Evolutionary conservation across 2,329 filamentous ascomycete genomes (phyloP), one percentile per base, ranked within the genome.

Genomic region (Colletotrichum orbiculare): DNA sequence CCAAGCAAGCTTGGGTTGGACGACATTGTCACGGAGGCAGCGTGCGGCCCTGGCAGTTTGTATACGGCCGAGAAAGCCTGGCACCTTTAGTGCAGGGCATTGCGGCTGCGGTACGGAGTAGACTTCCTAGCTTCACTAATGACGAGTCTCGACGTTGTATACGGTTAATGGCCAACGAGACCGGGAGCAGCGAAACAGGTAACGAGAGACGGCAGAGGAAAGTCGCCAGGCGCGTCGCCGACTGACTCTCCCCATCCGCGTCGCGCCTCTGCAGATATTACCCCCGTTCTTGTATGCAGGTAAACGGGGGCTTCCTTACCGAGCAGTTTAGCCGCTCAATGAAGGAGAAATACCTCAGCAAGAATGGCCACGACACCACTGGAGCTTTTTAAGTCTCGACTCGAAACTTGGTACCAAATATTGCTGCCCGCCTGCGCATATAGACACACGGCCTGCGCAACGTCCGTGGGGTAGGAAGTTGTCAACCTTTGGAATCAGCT

Each of bases 211-310:
- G 38, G 52, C 43, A 45, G 45, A 15, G 41, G 35, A 13, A 41
- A 25, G 50, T 37, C 42, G 48, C 48, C 13, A 33, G 15, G 43
- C 38, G 59, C 45, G 45, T 54, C 38, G 15, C 59, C 47, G 25
- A 25, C 25, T 25, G 25, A 25, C 25, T 41, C 33, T 39, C 33
- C n/a, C 39, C 54, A 48, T 33, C 39, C 52, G 52, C 46, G 38
- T 48, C 41, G 50, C 52, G 42, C 62, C 58, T 15, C 25, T 56
- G 62, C 52, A 62, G 46, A 62, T 56, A 47, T 52, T 47, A 53
- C 52, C 57, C 41, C 58, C 62, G 42, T 62, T 56, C 47, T 53
- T 52, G 41, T 25, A 62, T 33, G 50, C 58, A 52, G 41, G 45
- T 46, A 62, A 53, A 52, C 25, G 45, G 46, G 33, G 39, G 17